Evolutionary conservation across 2,329 filamentous ascomycete species (phyloP).

Genomic region (Aspergillus floridensis): DNA sequence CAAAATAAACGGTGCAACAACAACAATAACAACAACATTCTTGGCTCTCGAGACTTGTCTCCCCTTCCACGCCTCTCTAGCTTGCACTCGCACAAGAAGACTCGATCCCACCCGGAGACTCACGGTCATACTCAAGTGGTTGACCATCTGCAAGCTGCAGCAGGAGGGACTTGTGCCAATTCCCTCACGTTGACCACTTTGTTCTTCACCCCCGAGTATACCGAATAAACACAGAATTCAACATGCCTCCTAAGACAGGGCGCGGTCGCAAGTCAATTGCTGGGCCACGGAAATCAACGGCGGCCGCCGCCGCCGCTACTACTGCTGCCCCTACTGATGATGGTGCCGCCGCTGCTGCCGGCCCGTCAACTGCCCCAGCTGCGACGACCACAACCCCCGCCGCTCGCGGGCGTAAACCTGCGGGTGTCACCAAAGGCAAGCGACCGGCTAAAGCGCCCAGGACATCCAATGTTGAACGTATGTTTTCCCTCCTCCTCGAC

Average conservation of each 20-base stretch:
- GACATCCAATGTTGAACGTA: slow-evolving; percentile 40
- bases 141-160: too few relatives aligned
- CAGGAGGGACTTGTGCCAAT: background rate
- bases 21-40: background rate
- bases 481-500: background rate
- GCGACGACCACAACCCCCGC: slow-evolving; percentile 6
- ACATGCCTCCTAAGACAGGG: slow-evolving; percentile 33
- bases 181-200: background rate
- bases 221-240: slow-evolving; percentile 1
- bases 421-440: slow-evolving; percentile 18
- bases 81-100: background rate
- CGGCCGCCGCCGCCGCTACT: slow-evolving; percentile 2
- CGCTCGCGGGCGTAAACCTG: slow-evolving; percentile 20
- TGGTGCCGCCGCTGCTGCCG: slow-evolving; percentile 15
- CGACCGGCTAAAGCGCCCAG: slow-evolving; percentile 21
- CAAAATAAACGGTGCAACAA: background rate
- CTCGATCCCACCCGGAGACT: background rate
- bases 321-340: slow-evolving; percentile 1
- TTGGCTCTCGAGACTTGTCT: background rate
- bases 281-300: slow-evolving; percentile 7
- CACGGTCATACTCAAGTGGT: background rate
- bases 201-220: background rate
- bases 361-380: slow-evolving; percentile 14
- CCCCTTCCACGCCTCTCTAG: background rate
- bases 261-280: slow-evolving; percentile 16